Evolutionary conservation across 2,329 filamentous ascomycete genomes (phyloP), one percentile per base, ranked within the genome.

Genomic region (Fusarium sp.): DNA sequence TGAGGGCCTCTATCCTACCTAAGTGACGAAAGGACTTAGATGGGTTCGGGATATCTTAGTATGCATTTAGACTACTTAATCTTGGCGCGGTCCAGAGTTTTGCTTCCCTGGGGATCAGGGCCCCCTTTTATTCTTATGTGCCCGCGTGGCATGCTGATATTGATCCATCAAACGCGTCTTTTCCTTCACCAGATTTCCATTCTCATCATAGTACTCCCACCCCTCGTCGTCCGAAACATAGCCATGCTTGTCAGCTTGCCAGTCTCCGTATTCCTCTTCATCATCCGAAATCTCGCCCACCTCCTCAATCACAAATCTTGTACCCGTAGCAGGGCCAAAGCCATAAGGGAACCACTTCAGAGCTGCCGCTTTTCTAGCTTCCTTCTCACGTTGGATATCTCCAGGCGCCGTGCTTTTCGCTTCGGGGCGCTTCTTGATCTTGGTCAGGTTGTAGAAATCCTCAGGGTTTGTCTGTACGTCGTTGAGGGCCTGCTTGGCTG

Each of bases 301-400:
- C 56, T 85, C 84, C 68, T 86, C 84, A 57, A 87, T 82, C 8
- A 85, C 83, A 66, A 87, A 85, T 18, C 66, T 81, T 0, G 78
- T 82, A 6, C 84, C 84, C 1, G 78, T 83, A 5, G 83, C 83
- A 5, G 84, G 82, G 0, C 86, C 85, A 72, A 81, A 87, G 4
- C 85, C 84, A 60, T 85, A 86, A 1, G 85, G 84, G 57, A 86
- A 86, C 76, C 81, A 86, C 76, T 87, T 87, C 41, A 82, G 73
- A 1, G 83, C 85, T 14, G 82, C 79, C 1, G 84, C 83, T 52
- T 83, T 80, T 54, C 80, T 75, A 15, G 82, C 83, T 47, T 82
- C 79, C 67, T 83, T 83, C 50, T 77, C 75, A 14, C 81, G 80
- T 67, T 82, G 78, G 14, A 75, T 62, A 30, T 86, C 84, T 1